Evolutionary conservation across 1,139 yeast genomes (phyloP), one percentile per base, ranked within the genome.

Genomic region (Saccharomyces hybrid): DNA sequence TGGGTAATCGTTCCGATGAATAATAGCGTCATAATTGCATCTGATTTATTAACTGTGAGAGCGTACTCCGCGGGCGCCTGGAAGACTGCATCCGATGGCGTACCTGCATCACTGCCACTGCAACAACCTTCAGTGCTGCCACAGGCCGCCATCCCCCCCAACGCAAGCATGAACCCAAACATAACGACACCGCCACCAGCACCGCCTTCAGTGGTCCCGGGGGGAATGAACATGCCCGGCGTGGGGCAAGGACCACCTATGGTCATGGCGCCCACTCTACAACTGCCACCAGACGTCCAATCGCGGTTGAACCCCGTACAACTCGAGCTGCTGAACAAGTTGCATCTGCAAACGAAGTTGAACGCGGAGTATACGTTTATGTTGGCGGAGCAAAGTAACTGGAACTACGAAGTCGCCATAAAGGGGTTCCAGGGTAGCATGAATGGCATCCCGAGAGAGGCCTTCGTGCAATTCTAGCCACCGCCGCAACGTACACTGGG

Each of bases 331-430:
- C 77, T 88, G 25, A 78, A 80, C 26, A 83, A 80, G 63, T 74
- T 93, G 28, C 80, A 86, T 70, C 70, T 79, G 50, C 90, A 87
- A 61, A 93, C 98, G 0, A 82, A 84, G 54, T 74, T 93, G 60
- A 90, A 81, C 61, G 76, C 88, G 26, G 87, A 87, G 63, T 93
- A 84, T 69, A 88, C 95, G 1, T 73, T 84, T 38, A 82, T 91
- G 89, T 78, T 95, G 52, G 86, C 93, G 53, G 91, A 90, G 66
- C 97, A 90, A 69, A 89, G 96, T 64, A 78, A 81, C 54, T 91
- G 96, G 91, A 86, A 88, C 70, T 84, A 81, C 63, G 83, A 81
- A 50, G 79, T 75, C 56, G 91, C 97, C 47, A 75, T 82, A 25
- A 77, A 78, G 51, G 84, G 88, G 59, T 93, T 91, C 72, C 81